Conservation (phyloP, 345 rosid genomes). For the Salix caprea region DNA sequence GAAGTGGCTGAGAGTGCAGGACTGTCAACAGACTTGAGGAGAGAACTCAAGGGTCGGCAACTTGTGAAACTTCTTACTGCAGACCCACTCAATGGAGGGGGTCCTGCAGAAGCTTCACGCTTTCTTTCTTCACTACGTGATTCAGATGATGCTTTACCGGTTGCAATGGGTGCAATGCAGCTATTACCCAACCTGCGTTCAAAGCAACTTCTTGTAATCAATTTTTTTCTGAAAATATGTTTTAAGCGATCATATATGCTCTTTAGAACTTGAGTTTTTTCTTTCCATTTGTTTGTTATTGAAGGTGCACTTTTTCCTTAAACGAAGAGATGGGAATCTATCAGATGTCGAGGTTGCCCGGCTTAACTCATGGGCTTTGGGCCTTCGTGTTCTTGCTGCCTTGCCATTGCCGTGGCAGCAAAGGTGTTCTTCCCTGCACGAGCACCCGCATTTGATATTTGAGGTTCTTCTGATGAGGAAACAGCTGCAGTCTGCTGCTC, state of each 20-base stretch:
- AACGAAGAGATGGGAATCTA: slow-evolving; percentile 80
- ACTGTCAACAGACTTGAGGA: slow-evolving; percentile 74
- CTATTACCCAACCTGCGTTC: slow-evolving; percentile 88
- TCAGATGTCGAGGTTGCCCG: slow-evolving; percentile 72
- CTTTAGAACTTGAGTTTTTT: slow-evolving; percentile 1
- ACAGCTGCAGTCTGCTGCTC: slow-evolving; percentile 79
- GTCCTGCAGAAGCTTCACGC: slow-evolving; percentile 99
- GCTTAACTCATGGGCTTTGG: slow-evolving; percentile 98
- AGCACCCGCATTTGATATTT: slow-evolving; percentile 85
- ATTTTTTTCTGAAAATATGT: slow-evolving; percentile 6
- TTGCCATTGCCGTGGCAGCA: slow-evolving; percentile 98
- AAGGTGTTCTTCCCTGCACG: slow-evolving; percentile 93
- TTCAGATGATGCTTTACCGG: slow-evolving; percentile 90
- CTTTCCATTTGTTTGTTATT: slow-evolving; percentile 22
- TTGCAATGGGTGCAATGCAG: slow-evolving; percentile 99
- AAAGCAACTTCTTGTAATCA: slow-evolving; percentile 85
- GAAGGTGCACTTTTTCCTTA: slow-evolving; percentile 93
- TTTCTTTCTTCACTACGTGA: slow-evolving; percentile 85
- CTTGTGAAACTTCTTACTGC: slow-evolving; percentile 96
- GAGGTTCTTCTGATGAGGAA: slow-evolving; percentile 98
- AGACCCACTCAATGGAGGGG: slow-evolving; percentile 97
- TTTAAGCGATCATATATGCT: not conserved
- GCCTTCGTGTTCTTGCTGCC: slow-evolving; percentile 90
- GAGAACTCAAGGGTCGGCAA: slow-evolving; percentile 93
- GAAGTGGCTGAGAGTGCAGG: slow-evolving; percentile 98